Conservation (phyloP, 2,329 filamentous ascomycete genomes). For the Colletotrichum salicis region DNA sequence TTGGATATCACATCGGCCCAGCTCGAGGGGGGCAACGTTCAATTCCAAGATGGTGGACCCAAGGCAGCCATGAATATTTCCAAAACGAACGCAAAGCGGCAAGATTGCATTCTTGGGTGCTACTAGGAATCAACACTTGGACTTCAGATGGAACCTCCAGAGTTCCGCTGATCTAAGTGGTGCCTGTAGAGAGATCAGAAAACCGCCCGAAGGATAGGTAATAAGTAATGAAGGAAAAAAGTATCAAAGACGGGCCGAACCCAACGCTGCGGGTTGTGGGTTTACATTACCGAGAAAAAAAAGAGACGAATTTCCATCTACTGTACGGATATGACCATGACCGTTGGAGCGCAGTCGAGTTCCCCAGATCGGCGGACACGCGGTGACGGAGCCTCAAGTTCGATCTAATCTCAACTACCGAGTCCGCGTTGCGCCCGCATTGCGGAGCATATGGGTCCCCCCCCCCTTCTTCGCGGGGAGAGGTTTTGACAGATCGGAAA, state of each 20-base stretch:
- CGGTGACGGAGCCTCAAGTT: not conserved
- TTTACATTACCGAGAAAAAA: too few species aligned
- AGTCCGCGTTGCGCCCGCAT: not conserved
- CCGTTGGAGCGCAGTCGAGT: not conserved
- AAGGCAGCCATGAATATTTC: not conserved
- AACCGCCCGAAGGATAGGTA: not conserved
- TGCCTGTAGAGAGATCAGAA: not conserved
- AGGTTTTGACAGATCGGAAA: constrained; percentile 9
- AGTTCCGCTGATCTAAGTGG: not conserved
- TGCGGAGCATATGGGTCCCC: not conserved
- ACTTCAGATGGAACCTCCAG: not conserved
- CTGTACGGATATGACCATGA: not conserved
- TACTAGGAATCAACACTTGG: not conserved
- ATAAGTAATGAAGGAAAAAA: not conserved
- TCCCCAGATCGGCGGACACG: not conserved
- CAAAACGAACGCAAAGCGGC: not conserved
- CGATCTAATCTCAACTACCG: not conserved
- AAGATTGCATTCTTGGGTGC: not conserved
- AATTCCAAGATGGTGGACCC: too few species aligned
- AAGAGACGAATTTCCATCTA: not conserved
- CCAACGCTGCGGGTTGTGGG: not conserved
- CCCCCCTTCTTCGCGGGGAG: not conserved
- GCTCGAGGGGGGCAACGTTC: not conserved
- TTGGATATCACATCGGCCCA: not conserved
- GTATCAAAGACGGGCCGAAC: not conserved